phyloP scores from a whole-genome alignment of 1,284 basidiomycete species.

The Macrocystidia cucumis region DNA sequence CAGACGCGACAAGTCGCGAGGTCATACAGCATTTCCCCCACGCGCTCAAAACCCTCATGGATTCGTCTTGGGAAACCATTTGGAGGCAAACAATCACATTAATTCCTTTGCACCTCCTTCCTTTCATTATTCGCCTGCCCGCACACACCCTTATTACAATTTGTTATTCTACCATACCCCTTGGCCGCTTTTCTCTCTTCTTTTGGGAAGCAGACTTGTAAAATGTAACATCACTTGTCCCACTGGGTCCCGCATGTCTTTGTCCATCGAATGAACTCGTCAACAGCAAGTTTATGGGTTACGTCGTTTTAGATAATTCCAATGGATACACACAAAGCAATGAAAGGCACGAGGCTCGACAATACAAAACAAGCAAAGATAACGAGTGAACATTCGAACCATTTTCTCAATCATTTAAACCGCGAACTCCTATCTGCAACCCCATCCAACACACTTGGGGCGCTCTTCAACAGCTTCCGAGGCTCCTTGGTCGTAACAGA shows the following conservation, averaged over 20 bases:
- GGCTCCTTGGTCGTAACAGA: constrained; percentile 6
- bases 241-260: too few relatives aligned
- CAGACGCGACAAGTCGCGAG: constrained; percentile 50
- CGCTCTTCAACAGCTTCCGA: constrained; percentile 25
- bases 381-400: too few relatives aligned
- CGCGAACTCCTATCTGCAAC: constrained; percentile 37
- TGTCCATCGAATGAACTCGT: too few relatives aligned
- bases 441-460: constrained; percentile 41
- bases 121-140: too few relatives aligned
- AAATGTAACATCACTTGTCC: too few relatives aligned
- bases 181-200: too few relatives aligned
- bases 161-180: constrained; percentile 7
- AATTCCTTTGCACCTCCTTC: constrained; percentile 16
- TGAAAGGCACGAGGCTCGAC: constrained; percentile 4
- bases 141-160: too few relatives aligned
- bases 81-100: constrained; percentile 52
- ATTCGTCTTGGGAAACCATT: constrained; percentile 54
- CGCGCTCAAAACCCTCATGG: constrained; percentile 55
- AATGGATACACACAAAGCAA: constrained; percentile 6
- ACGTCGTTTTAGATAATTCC: too few relatives aligned
- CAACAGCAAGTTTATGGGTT: too few relatives aligned
- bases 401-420: constrained; percentile 32
- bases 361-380: constrained; percentile 3
- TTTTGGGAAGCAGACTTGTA: too few relatives aligned
- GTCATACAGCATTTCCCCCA: constrained; percentile 33